Percentiles rank a stretch among this genome's conserved stretches.
Evolutionary conservation across 768 basidiomycete genomes (phyloP).

Genomic region (Auriscalpium microsporum): DNA sequence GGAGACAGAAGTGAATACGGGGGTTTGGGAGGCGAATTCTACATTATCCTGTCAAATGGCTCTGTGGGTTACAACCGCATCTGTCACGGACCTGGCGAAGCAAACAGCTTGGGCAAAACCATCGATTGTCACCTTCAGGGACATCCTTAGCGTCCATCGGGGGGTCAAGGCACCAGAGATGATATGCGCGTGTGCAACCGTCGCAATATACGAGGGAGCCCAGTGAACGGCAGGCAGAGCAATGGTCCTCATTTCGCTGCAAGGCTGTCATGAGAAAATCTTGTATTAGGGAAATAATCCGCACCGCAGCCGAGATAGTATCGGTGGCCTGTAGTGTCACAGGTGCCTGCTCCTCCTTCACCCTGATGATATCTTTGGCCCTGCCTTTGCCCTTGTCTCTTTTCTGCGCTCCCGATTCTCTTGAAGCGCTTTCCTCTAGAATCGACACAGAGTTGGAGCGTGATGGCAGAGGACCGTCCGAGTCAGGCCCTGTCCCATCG

Average conservation of each 20-base stretch:
- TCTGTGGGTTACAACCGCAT: constrained; percentile 4
- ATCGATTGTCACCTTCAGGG: constrained; percentile 61
- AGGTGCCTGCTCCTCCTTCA: constrained; percentile 38
- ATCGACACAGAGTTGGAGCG: constrained; percentile 43
- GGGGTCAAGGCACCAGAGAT: constrained; percentile 94
- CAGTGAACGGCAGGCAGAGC: constrained; percentile 71
- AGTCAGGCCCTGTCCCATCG: constrained; percentile 32
- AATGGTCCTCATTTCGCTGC: constrained; percentile 72
- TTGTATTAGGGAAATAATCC: constrained; percentile 13
- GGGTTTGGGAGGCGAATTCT: constrained; percentile 65
- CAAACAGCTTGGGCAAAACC: constrained; percentile 71
- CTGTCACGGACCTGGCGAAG: constrained; percentile 49
- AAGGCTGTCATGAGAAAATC: not conserved
- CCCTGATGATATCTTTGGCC: constrained; percentile 25
- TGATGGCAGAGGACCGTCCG: constrained; percentile 49
- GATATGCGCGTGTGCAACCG: constrained; percentile 92
- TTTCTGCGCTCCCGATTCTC: constrained; percentile 9
- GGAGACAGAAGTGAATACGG: constrained; percentile 61
- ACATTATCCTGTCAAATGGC: constrained; percentile 4
- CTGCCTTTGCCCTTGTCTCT: constrained; percentile 43
- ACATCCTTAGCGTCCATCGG: constrained; percentile 86
- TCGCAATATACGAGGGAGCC: constrained; percentile 95
- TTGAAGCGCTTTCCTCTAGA: constrained; percentile 16
- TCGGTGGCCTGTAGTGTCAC: constrained; percentile 30
- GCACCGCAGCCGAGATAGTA: constrained; percentile 28